Evolutionary conservation across 192 early-diverging fungal genomes (phyloP).

Genomic region (Coemansia pectinata): DNA sequence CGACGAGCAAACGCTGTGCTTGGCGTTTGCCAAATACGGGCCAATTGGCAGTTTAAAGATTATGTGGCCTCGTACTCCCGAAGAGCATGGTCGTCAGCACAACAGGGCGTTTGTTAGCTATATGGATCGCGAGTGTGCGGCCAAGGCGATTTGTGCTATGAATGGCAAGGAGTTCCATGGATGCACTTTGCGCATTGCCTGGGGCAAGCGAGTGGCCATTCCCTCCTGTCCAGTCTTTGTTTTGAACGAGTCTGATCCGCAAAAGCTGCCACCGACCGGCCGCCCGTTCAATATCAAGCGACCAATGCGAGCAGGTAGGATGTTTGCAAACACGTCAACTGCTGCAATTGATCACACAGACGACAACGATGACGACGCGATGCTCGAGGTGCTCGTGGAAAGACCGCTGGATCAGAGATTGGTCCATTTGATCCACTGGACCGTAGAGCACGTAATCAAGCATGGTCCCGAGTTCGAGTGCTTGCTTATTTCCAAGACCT

Average conservation of each 20-base stretch:
- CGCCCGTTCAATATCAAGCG: conserved; percentile 33
- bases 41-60: conserved; percentile 91
- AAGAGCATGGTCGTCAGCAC: conserved; percentile 73
- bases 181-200: conserved; percentile 64
- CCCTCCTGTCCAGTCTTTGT: conserved; percentile 71
- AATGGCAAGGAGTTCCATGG: conserved; percentile 57
- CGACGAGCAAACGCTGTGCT: conserved; percentile 72
- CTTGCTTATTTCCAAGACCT: conserved; percentile 64
- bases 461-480: conserved; percentile 78
- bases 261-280: conserved; percentile 17
- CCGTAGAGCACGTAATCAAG: conserved; percentile 74
- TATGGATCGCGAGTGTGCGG: conserved; percentile 76
- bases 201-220: conserved; percentile 81
- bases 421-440: conserved; percentile 76
- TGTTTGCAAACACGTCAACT: not conserved
- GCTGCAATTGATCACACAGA: not conserved
- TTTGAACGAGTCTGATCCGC: not conserved
- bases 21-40: conserved; percentile 77
- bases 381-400: conserved; percentile 65
- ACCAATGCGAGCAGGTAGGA: not conserved
- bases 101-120: conserved; percentile 92
- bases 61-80: conserved; percentile 92
- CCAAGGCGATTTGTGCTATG: conserved; percentile 68
- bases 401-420: conserved; percentile 61
- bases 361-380: conserved; percentile 11